Conservation (phyloP, 176 grass and related monocot genomes). For the Avena sativa region DNA sequence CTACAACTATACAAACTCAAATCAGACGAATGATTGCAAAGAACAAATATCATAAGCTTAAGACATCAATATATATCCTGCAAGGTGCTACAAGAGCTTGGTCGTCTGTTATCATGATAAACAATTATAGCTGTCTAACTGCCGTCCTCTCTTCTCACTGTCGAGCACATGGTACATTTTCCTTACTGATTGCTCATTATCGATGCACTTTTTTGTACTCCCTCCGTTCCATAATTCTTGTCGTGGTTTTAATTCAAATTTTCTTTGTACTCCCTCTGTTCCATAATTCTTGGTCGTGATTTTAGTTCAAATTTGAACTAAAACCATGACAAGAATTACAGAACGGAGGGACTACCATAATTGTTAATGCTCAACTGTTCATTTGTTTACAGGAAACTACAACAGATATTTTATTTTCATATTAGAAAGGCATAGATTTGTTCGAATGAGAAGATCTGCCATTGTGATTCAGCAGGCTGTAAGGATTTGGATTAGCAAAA, state of each 20-base stretch:
- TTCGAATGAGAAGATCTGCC: constrained; percentile 58
- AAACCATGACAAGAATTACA: too few relatives aligned
- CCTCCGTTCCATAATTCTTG: too few relatives aligned
- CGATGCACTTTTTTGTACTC: constrained; percentile 4
- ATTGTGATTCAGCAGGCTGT: constrained; percentile 52
- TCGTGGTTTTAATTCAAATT: too few relatives aligned
- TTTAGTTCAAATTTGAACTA: too few relatives aligned
- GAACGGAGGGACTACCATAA: background rate
- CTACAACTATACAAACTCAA: constrained; percentile 54
- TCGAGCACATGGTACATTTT: constrained; percentile 42
- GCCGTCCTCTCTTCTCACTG: constrained; percentile 8
- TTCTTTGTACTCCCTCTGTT: background rate
- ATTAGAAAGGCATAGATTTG: constrained; percentile 62
- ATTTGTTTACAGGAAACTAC: constrained; percentile 47
- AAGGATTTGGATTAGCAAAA: constrained; percentile 55
- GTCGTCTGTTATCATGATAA: constrained; percentile 34
- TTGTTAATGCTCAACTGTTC: background rate
- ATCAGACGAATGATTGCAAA: constrained; percentile 49
- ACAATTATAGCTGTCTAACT: constrained; percentile 1
- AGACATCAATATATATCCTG: constrained; percentile 51
- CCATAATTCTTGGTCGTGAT: too few relatives aligned
- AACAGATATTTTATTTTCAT: constrained; percentile 50
- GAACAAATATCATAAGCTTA: constrained; percentile 48
- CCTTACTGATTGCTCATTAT: background rate
- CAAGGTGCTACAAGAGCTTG: constrained; percentile 57